phyloP scores from a whole-genome alignment of 2,329 filamentous ascomycete species.

The Botrytis tulipae region DNA sequence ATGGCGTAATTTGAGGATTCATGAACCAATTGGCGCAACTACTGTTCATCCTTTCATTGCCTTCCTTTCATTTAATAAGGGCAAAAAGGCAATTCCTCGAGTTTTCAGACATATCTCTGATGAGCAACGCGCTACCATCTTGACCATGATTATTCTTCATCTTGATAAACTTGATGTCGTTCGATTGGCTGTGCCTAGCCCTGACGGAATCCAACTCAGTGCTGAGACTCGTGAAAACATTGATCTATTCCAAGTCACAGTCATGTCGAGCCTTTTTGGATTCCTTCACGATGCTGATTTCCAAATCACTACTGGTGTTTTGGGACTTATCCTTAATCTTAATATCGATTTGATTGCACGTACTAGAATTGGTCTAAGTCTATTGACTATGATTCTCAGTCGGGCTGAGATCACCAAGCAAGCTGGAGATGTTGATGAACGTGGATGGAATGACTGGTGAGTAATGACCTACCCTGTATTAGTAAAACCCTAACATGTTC shows the following conservation, averaged over 20 bases:
- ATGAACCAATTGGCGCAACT: conserved; percentile 80
- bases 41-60: conserved; percentile 91
- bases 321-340: conserved; percentile 78
- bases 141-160: conserved; percentile 94
- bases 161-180: conserved; percentile 91
- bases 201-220: conserved; percentile 71
- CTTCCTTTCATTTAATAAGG: conserved; percentile 90
- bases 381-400: conserved; percentile 91
- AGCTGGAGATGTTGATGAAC: conserved; percentile 64
- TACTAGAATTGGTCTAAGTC: conserved; percentile 82
- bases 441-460: conserved; percentile 78
- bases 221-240: conserved; percentile 83
- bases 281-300: conserved; percentile 90
- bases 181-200: conserved; percentile 70
- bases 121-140: conserved; percentile 88
- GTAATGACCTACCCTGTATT: conserved; percentile 27
- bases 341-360: conserved; percentile 82
- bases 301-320: conserved; percentile 84
- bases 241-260: conserved; percentile 81
- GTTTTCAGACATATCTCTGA: conserved; percentile 92
- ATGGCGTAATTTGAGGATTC: conserved; percentile 86
- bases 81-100: conserved; percentile 91
- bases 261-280: conserved; percentile 85
- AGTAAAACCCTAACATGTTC: conserved; percentile 36
- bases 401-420: conserved; percentile 93